Percentiles rank a stretch among this genome's conserved stretches.
phyloP scores from a whole-genome alignment of 106 monocot genomes.

The Apostasia ramifera region DNA sequence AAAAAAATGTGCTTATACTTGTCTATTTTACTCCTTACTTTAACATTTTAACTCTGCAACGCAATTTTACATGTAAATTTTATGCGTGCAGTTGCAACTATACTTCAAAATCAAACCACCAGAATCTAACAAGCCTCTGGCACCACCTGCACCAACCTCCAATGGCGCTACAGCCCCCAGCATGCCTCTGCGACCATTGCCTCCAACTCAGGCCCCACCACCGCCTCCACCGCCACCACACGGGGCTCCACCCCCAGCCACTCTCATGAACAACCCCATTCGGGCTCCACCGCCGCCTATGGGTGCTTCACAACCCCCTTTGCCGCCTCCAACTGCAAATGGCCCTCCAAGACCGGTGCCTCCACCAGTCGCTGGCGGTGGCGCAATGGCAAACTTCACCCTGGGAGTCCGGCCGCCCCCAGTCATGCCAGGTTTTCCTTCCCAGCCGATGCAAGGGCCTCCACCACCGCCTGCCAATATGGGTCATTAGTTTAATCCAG shows the following conservation, averaged over 20 bases:
- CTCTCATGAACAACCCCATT: conserved; percentile 12
- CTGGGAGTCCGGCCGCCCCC: conserved; percentile 17
- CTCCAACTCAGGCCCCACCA: conserved; percentile 48
- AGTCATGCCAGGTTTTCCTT: conserved; percentile 4
- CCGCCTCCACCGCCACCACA: conserved; percentile 55
- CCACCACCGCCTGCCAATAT: conserved; percentile 41
- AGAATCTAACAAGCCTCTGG: conserved; percentile 60
- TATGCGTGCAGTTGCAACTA: conserved; percentile 56
- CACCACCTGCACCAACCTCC: conserved; percentile 26
- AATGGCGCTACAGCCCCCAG: conserved; percentile 46
- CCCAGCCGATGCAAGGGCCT: conserved; percentile 34
- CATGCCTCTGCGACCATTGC: conserved; percentile 41
- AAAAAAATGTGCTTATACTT: not conserved
- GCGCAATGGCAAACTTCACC: conserved; percentile 63
- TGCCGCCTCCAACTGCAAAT: conserved; percentile 54
- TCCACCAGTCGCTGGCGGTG: conserved; percentile 37
- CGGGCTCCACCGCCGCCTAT: conserved; percentile 29
- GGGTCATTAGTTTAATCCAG: conserved; percentile 9
- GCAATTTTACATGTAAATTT: not conserved
- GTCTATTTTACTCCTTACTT: not conserved
- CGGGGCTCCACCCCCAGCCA: conserved; percentile 23
- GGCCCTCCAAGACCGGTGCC: conserved; percentile 52
- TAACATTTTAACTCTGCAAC: not conserved
- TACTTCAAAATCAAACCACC: conserved; percentile 85
- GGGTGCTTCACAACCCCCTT: conserved; percentile 38